Base-by-base conservation (phyloP, 495 filamentous ascomycete genomes). In the Penicillium egyptiacum region DNA sequence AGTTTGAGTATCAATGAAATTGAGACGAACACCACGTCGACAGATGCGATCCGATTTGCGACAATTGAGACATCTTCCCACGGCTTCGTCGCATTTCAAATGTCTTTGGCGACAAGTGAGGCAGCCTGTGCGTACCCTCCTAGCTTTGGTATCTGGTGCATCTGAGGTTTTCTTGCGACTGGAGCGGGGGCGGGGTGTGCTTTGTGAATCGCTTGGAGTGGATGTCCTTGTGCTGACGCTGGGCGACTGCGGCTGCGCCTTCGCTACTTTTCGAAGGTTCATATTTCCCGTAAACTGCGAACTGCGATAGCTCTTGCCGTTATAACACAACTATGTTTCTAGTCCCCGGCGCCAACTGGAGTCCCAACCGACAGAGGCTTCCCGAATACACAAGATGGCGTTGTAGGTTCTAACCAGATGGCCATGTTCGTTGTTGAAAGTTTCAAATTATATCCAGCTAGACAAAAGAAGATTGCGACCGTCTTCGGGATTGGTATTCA, bases 1-100 rank as follows among this genome's bases (percentile, higher is more conserved):
- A 44, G 86, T 85, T 53, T 87, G 84, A 8, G 85, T 89, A 65
- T 97, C 92, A 60, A 96, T 92, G 65, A 96, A 98, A 68, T 98
- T 98, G 40, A 98, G 80, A 37, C 90, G 82, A 20, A 97, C 76
- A 12, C 94, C 94, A 42, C 92, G 82, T 68, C 91, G 88, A 78
- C 94, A 98, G 39, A 86, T 75, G 44, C 93, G 79, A 60, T 82
- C 91, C 20, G 92, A 93, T 70, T 96, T 98, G 22, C 81, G 82
- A 72, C 94, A 98, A 64, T 98, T 98, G 52, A 83, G 71, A 66
- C 93, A 98, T 45, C 85, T 77, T 3, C 91, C 91, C 35, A 84
- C 63, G 2, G 79, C 86, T 71, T 98, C 94, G 66, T 98, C 93
- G 68, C 87, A 90, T 70, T 90, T 90, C 46, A 90, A 66, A 73